Evolutionary conservation across 2,329 filamentous ascomycete genomes (phyloP).

Genomic region (Sclerotinia minor): DNA sequence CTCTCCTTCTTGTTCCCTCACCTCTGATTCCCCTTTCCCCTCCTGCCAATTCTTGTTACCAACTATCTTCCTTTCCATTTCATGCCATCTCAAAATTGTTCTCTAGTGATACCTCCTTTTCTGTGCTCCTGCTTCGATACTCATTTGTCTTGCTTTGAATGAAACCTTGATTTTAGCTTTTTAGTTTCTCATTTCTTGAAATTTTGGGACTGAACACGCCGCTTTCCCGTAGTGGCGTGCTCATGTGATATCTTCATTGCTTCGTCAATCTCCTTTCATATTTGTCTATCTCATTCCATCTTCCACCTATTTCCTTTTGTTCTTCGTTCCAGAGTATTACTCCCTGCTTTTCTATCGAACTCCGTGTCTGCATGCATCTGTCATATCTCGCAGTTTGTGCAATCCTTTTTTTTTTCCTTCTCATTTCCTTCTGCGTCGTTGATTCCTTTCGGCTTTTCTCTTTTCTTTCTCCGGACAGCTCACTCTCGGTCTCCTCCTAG

Average conservation of each 20-base stretch:
- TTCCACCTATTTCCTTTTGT: neutral
- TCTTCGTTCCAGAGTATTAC: neutral
- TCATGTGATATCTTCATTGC: too few relatives aligned
- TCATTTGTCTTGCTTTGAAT: too few relatives aligned
- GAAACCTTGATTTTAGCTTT: too few relatives aligned
- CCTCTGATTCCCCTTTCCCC: too few relatives aligned
- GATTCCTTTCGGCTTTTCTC: neutral
- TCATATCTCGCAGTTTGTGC: neutral
- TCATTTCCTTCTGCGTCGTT: neutral
- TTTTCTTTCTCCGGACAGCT: neutral
- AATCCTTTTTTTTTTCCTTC: neutral
- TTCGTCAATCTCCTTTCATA: too few relatives aligned
- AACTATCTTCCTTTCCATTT: neutral
- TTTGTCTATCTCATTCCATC: too few relatives aligned
- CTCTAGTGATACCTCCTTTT: neutral
- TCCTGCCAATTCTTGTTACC: neutral
- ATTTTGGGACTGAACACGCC: too few relatives aligned
- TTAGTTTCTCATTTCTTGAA: too few relatives aligned
- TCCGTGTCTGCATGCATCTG: neutral
- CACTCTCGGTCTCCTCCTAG: neutral
- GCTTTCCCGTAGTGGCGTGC: too few relatives aligned
- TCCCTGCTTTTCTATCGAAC: neutral
- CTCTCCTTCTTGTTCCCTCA: too few relatives aligned
- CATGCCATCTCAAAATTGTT: neutral
- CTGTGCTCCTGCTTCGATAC: neutral